Evolutionary conservation across 192 early-diverging fungal species (phyloP), one percentile per base, ranked within the genome.

Genomic region (Backusella mclennaniae): DNA sequence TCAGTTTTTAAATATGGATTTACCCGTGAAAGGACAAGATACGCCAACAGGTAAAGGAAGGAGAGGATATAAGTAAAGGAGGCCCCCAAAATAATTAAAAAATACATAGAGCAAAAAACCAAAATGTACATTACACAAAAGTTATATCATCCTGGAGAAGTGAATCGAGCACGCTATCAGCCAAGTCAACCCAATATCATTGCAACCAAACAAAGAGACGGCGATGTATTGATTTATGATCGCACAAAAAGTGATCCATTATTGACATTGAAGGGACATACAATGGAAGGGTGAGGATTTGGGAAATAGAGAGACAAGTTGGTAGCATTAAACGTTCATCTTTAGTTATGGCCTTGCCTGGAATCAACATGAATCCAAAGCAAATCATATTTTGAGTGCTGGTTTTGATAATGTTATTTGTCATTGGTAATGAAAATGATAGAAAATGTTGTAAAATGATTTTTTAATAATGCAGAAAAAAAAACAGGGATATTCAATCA

Each of bases 131-230:
- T 97, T 73, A 94, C 89, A 56, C 97, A 99, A 83, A 92, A 92
- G 19, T 97, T 99, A 79, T 91, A 91, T 76, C 98, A 99, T 79
- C 94, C 96, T 52, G 95, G 96, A 67, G 98, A 99, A 85, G 95
- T 98, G 70, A 99, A 99, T 88, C 84, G 96, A 75, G 96, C 96
- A 31, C 91, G 98, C 59, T 99, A 98, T 82, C 98, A 98, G 93
- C 97, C 97, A 49, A 85, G 89, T 79, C 96, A 99, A 79, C 93
- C 95, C 7, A 91, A 97, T 80, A 92, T 98, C 52, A 95, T 99
- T 81, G 98, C 97, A 4, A 98, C 98, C 11, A 96, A 97, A 76
- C 95, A 97, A 4, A 88, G 93, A 33, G 86, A 86, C 15, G 97
- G 97, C 14, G 93, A 94, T 35, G 92, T 99, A 46, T 95, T 95